phyloP scores from a whole-genome alignment of 495 filamentous ascomycete species.

The Trypethelium eluteriae region DNA sequence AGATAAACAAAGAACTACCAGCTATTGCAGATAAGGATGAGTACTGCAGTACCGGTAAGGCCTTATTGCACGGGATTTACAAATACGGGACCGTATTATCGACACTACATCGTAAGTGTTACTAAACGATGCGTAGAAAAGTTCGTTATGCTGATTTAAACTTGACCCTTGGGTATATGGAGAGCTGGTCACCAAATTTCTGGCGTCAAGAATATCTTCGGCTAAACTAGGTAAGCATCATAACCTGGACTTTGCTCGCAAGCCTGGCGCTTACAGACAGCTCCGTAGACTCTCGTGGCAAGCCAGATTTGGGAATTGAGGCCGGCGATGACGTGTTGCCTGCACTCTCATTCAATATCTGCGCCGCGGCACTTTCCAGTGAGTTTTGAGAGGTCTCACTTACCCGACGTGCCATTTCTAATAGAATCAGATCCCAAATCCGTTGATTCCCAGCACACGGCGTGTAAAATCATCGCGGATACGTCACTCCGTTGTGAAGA shows the following conservation, averaged over 20 bases:
- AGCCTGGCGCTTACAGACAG: background rate
- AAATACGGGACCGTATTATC: slow-evolving; percentile 1
- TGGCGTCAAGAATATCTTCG: background rate
- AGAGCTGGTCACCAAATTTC: background rate
- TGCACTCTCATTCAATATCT: background rate
- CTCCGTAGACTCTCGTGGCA: background rate
- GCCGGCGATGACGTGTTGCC: background rate
- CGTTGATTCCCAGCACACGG: background rate
- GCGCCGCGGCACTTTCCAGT: slow-evolving; percentile 4
- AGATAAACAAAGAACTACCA: background rate
- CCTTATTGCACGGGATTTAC: background rate
- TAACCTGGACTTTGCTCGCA: background rate
- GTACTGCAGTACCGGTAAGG: background rate
- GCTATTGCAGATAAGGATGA: background rate
- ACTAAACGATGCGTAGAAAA: background rate
- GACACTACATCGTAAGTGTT: background rate
- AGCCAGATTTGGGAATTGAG: background rate
- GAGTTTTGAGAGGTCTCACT: background rate
- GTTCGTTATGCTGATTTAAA: background rate
- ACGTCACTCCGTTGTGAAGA: background rate
- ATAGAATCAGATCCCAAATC: background rate
- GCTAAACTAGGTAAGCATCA: background rate
- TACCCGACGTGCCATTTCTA: background rate
- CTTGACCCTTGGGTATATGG: slow-evolving; percentile 7
- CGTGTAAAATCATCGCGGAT: background rate